phyloP scores from a whole-genome alignment of 768 basidiomycete species.

The Phylloporus sp. region DNA sequence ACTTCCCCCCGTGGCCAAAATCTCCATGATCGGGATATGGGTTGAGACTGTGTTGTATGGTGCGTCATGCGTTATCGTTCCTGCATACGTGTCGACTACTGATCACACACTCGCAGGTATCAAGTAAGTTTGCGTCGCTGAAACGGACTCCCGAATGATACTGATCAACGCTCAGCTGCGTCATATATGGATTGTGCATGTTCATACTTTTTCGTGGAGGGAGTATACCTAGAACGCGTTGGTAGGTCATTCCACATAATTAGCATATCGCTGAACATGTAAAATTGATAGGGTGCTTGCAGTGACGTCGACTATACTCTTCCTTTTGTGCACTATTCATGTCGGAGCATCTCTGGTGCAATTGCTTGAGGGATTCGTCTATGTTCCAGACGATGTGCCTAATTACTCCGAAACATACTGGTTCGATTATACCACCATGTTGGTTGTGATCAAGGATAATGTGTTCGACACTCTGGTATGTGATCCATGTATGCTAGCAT shows the following conservation, averaged over 20 bases:
- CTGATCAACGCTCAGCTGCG: not conserved
- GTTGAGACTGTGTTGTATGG: too few relatives aligned
- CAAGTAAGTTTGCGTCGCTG: too few relatives aligned
- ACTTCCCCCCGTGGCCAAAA: too few relatives aligned
- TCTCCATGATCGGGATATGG: too few relatives aligned
- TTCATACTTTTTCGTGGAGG: not conserved
- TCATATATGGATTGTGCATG: not conserved
- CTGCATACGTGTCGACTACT: too few relatives aligned
- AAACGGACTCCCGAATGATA: too few relatives aligned
- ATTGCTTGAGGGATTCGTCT: conserved; percentile 1
- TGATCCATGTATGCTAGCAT: too few relatives aligned
- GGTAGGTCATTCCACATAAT: not conserved
- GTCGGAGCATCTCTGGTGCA: not conserved
- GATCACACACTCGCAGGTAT: too few relatives aligned
- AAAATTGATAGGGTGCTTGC: not conserved
- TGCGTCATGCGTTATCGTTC: too few relatives aligned
- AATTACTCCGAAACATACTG: conserved; percentile 1
- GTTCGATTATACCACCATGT: not conserved
- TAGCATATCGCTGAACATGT: not conserved
- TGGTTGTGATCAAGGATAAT: not conserved
- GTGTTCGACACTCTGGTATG: not conserved
- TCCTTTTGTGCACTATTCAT: not conserved
- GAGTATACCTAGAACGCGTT: not conserved
- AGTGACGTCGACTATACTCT: not conserved
- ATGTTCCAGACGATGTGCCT: not conserved